Evolutionary conservation across 768 basidiomycete species (phyloP).

Genomic region (Pleurotus eryngii): DNA sequence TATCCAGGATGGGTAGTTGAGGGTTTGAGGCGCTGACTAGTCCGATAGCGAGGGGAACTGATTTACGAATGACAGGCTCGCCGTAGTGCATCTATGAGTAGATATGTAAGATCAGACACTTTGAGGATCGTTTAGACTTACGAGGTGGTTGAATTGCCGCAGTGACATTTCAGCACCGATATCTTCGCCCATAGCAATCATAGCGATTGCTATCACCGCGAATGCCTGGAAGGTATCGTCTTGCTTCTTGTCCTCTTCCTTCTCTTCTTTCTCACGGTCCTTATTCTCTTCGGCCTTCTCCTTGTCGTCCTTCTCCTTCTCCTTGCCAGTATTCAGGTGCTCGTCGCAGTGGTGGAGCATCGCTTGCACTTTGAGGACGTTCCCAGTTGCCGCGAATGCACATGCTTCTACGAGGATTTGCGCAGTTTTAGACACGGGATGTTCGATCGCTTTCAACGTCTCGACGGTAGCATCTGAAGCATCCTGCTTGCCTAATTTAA

Average conservation of each 20-base stretch:
- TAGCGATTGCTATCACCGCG: slow-evolving; percentile 88
- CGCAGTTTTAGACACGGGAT: slow-evolving; percentile 87
- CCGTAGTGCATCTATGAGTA: slow-evolving; percentile 93
- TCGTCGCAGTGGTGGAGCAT: slow-evolving; percentile 95
- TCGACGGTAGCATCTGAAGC: slow-evolving; percentile 91
- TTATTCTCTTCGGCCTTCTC: slow-evolving; percentile 48
- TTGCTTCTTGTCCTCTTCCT: slow-evolving; percentile 33
- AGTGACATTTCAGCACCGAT: slow-evolving; percentile 98
- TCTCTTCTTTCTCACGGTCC: slow-evolving; percentile 54
- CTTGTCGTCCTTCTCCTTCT: slow-evolving; percentile 52
- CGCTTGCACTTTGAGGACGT: slow-evolving; percentile 88
- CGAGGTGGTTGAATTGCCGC: slow-evolving; percentile 95
- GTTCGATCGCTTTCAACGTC: slow-evolving; percentile 89
- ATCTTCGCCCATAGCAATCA: slow-evolving; percentile 98
- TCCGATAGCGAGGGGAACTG: slow-evolving; percentile 92
- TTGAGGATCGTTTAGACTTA: slow-evolving; percentile 31
- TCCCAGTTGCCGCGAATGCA: slow-evolving; percentile 92
- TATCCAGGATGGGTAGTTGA: slow-evolving; percentile 90
- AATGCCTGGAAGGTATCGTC: slow-evolving; percentile 89
- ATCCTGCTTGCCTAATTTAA: slow-evolving; percentile 77
- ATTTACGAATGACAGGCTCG: slow-evolving; percentile 86
- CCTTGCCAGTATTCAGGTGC: slow-evolving; percentile 63
- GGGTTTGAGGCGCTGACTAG: slow-evolving; percentile 96
- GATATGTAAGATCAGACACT: not conserved
- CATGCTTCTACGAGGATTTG: slow-evolving; percentile 92